Conservation (phyloP, 2,329 filamentous ascomycete species). For the Xenosphaeropsis pyriputrescens region DNA sequence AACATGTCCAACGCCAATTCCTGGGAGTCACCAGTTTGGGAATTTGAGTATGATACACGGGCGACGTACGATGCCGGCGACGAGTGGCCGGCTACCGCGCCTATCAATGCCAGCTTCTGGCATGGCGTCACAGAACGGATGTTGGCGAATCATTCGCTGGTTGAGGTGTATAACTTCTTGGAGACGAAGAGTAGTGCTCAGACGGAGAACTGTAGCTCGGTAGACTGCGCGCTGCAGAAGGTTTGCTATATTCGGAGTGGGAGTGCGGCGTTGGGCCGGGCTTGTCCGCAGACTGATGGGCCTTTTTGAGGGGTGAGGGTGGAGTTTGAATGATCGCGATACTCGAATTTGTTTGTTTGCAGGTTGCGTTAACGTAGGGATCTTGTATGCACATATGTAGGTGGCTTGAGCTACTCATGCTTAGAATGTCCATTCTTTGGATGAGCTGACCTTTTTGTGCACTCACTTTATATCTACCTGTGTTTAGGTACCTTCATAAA, state of each 20-base stretch:
- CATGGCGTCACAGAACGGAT: conserved; percentile 14
- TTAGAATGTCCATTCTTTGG: too few species aligned
- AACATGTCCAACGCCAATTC: conserved; percentile 13
- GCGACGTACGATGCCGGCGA: conserved; percentile 9
- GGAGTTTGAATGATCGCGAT: too few species aligned
- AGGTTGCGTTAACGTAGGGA: too few species aligned
- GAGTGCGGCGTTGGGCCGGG: conserved; percentile 10
- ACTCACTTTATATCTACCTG: too few species aligned
- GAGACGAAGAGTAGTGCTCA: conserved; percentile 11
- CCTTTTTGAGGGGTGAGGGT: too few species aligned
- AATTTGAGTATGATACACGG: conserved; percentile 15
- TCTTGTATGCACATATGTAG: too few species aligned
- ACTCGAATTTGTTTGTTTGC: too few species aligned
- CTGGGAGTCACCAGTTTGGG: conserved; percentile 15
- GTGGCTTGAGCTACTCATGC: too few species aligned
- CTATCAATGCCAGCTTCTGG: conserved; percentile 16
- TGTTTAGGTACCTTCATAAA: too few species aligned
- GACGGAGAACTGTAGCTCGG: conserved; percentile 7
- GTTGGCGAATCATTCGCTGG: conserved; percentile 9
- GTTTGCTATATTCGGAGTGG: conserved; percentile 16
- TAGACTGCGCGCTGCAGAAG: conserved; percentile 11
- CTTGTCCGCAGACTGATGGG: not conserved
- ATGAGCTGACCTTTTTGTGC: too few species aligned
- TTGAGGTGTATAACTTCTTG: conserved; percentile 12
- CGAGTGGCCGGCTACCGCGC: conserved; percentile 9